Base-by-base conservation (phyloP, 2,329 filamentous ascomycete genomes). In the Leptographium wingfieldii region DNA sequence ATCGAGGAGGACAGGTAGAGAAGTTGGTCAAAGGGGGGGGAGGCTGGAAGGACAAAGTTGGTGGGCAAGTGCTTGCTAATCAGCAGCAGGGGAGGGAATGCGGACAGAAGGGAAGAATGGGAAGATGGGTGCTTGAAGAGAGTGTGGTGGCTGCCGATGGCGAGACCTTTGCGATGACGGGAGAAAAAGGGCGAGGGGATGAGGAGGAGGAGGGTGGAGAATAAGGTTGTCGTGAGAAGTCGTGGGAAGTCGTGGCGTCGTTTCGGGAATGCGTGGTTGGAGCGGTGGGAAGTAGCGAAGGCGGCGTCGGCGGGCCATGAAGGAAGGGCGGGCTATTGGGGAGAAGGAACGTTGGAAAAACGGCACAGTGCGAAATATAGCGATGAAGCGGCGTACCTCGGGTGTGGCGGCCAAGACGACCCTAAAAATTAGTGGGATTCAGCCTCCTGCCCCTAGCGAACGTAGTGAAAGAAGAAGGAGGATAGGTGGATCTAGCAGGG, bases 191-290 rank as follows among this genome's bases (percentile, higher is more conserved):
- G 35, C 31, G 33, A 40, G 49, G 14, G 58, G 56, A 25, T 43
- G 43, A 38, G 22, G 48, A 46, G 27, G 46, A 40, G 33, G 43
- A 51, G 48, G 53, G 54, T 46, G 61, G 27, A 35, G 53, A 38
- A 25, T 38, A 38, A 38, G 52, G 29, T 40, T 31, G 49, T 35
- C 31, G 31, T 52, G 31, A 40, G 33, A 27, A 27, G 56, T 46
- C 16, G 55, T 57, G 43, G 53, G 49, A 38, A 59, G 57, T 56
- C 56, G 60, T 55, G 60, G 58, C 54, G 62, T 60, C 56, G 60
- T 61, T 60, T 58, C 56, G 62, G 58, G 43, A 16, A 46, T 46
- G 43, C 43, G 43, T 46, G 43, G 25, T n/a, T 54, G 27, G 49
- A 48, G 57, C 38, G 57, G 56, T 52, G 49, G 53, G 33, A 38